Conservation (phyloP, 768 basidiomycete species). For the Leccinum truebloodii region DNA sequence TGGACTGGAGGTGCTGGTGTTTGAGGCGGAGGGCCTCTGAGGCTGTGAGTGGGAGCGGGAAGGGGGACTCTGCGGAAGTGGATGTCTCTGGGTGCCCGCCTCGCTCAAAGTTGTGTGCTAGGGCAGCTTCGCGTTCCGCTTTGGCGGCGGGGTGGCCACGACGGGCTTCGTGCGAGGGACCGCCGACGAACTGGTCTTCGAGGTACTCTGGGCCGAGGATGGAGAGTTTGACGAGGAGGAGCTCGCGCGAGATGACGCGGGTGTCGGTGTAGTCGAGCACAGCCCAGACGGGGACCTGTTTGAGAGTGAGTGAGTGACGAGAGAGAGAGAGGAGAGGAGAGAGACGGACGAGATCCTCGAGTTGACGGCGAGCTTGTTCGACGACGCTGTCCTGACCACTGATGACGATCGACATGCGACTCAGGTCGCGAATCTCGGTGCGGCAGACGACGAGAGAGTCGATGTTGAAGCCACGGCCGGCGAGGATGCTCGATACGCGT, state of each 20-base stretch:
- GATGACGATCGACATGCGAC: constrained; percentile 97
- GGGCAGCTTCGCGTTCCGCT: constrained; percentile 64
- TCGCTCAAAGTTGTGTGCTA: constrained; percentile 80
- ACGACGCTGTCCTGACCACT: constrained; percentile 97
- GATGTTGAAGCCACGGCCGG: constrained; percentile 97
- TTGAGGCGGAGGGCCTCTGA: constrained; percentile 86
- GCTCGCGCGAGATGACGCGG: constrained; percentile 86
- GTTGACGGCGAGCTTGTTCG: constrained; percentile 93
- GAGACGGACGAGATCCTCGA: constrained; percentile 87
- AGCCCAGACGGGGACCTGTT: constrained; percentile 97
- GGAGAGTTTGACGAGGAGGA: constrained; percentile 94
- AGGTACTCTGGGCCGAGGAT: constrained; percentile 97
- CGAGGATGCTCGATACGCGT: constrained; percentile 95
- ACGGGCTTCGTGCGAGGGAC: constrained; percentile 80
- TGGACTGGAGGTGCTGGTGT: constrained; percentile 87
- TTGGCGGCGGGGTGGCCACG: constrained; percentile 40
- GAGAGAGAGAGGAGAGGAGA: background rate
- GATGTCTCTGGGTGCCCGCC: constrained; percentile 41
- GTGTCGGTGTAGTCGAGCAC: constrained; percentile 98
- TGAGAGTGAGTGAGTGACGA: background rate
- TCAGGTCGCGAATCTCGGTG: constrained; percentile 95
- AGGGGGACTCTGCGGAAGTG: constrained; percentile 10
- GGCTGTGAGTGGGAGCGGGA: constrained; percentile 58
- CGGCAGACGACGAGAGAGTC: constrained; percentile 98
- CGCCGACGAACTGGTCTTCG: constrained; percentile 85